Conservation (phyloP, 78 protist genomes). For the Capsaspora owczarzaki region DNA sequence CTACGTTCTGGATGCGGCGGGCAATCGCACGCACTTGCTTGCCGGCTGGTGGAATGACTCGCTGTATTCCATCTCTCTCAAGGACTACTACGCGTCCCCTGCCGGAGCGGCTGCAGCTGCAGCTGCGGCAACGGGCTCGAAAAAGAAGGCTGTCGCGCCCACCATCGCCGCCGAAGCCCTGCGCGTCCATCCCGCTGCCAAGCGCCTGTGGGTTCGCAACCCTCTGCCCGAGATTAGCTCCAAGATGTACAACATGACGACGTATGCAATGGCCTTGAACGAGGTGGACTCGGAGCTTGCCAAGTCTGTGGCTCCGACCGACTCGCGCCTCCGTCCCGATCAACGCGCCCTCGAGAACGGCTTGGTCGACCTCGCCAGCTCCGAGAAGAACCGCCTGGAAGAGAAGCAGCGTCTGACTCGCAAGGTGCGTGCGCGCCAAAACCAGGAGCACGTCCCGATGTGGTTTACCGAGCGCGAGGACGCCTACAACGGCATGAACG, state of each 20-base stretch:
- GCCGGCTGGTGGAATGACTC: background rate
- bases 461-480: background rate
- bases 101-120: too few relatives aligned
- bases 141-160: too few relatives aligned
- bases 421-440: background rate
- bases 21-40: background rate
- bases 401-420: slow-evolving; percentile 15
- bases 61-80: background rate
- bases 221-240: background rate
- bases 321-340: slow-evolving; percentile 22
- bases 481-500: background rate
- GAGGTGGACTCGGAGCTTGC: background rate
- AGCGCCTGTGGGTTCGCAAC: background rate
- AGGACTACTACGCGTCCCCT: too few relatives aligned
- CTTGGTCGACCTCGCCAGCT: background rate
- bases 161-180: background rate
- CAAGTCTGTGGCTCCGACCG: background rate
- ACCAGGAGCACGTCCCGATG: background rate
- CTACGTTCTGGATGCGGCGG: background rate
- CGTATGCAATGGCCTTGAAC: background rate
- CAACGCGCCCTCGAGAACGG: slow-evolving; percentile 16
- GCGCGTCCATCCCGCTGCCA: background rate
- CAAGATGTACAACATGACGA: background rate
- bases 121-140: background rate
- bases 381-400: slow-evolving; percentile 4